Conservation (phyloP, 495 filamentous ascomycete species). For the Penicillium diatomitis region DNA sequence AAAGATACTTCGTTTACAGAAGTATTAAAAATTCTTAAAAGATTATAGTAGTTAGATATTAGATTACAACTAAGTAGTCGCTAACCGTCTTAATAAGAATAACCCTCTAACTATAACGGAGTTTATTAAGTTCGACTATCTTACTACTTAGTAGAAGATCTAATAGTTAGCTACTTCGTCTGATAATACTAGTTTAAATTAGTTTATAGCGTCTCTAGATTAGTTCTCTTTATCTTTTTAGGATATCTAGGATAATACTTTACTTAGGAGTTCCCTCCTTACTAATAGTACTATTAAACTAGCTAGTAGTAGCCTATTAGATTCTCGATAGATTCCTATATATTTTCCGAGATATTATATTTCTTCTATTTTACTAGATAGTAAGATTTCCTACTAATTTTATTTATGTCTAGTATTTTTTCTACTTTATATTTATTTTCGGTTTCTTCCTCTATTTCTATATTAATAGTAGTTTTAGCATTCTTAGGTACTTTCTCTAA, state of each 20-base stretch:
- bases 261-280: neutral
- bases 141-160: neutral
- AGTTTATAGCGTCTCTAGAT: neutral
- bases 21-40: no score
- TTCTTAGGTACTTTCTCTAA: conserved; percentile 1
- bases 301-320: conserved; percentile 3
- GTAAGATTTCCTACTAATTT: conserved; percentile 2
- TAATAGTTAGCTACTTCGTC: neutral
- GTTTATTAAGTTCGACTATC: neutral
- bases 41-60: neutral
- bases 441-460: conserved; percentile 2
- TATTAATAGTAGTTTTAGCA: neutral
- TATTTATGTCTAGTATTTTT: conserved; percentile 1
- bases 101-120: neutral
- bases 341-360: conserved; percentile 3
- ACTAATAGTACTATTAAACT: conserved; percentile 1
- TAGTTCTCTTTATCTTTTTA: neutral
- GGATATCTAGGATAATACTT: neutral
- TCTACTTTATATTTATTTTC: conserved; percentile 8
- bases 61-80: neutral
- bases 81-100: neutral
- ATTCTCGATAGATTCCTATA: conserved; percentile 9
- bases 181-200: neutral
- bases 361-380: conserved; percentile 4
- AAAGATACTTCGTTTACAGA: neutral